Percentiles rank a stretch among this genome's conserved stretches.
These are phyloP conservation scores for Cercospora canescens DNA, from an alignment of 2,329 filamentous ascomycete genomes.

Conservation along the genomic window DNA sequence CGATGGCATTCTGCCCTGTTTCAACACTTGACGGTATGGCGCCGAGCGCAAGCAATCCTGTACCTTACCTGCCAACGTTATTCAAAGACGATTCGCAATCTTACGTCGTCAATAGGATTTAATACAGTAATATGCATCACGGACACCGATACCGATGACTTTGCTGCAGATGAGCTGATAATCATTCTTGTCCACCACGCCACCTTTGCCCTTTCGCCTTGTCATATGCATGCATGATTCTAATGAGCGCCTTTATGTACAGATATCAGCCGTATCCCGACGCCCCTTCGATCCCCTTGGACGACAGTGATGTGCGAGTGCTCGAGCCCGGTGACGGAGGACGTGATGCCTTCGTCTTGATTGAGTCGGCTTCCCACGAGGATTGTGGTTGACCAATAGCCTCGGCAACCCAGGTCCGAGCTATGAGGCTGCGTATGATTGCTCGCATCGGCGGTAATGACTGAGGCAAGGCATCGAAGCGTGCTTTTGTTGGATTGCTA, in stretches of 20 bases:
- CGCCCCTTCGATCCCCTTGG: neutral
- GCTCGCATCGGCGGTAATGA: neutral
- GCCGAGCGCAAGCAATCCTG: neutral
- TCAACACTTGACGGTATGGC: neutral
- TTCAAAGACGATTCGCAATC: neutral
- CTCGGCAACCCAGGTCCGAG: neutral
- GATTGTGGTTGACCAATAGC: neutral
- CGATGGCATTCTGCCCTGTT: neutral
- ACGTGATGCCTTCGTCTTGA: neutral
- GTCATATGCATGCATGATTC: constrained; percentile 2
- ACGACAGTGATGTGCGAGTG: neutral
- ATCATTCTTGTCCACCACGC: neutral
- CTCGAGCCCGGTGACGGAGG: neutral
- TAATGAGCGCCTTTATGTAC: constrained; percentile 2
- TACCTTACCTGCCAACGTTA: neutral
- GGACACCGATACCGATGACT: neutral
- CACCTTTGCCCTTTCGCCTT: neutral
- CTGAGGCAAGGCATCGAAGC: neutral
- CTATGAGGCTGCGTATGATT: neutral
- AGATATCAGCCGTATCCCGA: constrained; percentile 1
- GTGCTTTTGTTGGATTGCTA: neutral
- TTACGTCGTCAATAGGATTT: neutral
- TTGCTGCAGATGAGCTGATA: neutral
- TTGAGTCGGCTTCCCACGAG: neutral
- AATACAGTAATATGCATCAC: neutral